A percentile compares a stretch with the other conserved stretches of the same genome.
phyloP scores from a whole-genome alignment of 257 asterid species.

The Cinchona pubescens region DNA sequence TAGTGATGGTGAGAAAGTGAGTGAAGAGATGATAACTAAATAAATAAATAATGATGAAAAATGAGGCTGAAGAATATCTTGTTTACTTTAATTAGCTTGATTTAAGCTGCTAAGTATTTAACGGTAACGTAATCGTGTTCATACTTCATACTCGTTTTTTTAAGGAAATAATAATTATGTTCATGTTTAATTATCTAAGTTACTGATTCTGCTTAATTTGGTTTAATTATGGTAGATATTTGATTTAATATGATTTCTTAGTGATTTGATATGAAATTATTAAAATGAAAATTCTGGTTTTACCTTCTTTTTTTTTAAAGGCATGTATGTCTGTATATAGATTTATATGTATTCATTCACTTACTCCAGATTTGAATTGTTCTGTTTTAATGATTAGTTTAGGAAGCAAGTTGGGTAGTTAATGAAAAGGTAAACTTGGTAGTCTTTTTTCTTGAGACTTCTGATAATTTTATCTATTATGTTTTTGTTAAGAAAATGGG shows the following conservation, averaged over 20 bases:
- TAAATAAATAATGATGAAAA: too few species aligned
- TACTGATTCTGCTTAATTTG: neutral
- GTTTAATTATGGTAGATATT: neutral
- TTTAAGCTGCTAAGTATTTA: too few species aligned
- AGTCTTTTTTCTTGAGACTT: neutral
- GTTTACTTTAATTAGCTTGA: neutral
- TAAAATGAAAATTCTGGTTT: too few species aligned
- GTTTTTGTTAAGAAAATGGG: constrained; percentile 16
- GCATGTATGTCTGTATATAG: too few species aligned
- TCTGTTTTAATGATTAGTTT: neutral
- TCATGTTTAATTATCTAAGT: constrained; percentile 4
- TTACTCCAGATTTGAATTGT: too few species aligned
- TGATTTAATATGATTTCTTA: neutral
- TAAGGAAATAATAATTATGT: neutral
- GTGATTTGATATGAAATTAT: too few species aligned
- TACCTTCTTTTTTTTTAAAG: too few species aligned
- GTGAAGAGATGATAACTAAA: too few species aligned
- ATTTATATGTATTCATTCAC: too few species aligned
- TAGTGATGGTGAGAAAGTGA: too few species aligned
- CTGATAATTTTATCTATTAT: neutral
- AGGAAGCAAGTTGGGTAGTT: neutral
- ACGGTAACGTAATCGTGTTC: neutral
- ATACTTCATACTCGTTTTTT: too few species aligned
- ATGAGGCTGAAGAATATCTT: too few species aligned
- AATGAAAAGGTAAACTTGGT: constrained; percentile 5